Evolutionary conservation across 176 grass and related monocot species (phyloP), one percentile per base, ranked within the genome.

Genomic region (Eleusine coracana): DNA sequence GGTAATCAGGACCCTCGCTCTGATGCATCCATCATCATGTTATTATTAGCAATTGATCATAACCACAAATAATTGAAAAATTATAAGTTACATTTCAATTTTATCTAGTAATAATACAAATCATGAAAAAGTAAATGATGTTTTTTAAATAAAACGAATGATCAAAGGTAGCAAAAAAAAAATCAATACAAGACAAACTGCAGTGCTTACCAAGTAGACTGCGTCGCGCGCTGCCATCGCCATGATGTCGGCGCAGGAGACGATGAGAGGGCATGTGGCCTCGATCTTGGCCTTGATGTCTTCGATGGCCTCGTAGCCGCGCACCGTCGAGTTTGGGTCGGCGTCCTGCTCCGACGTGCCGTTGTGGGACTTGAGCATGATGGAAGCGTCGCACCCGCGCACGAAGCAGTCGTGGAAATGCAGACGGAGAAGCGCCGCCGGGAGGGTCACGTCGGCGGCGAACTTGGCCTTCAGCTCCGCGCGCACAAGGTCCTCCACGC

Each of bases 391-490:
- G 68, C 89, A 92, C 11, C 87, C 87, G 44, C 72, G 64, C 46
- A 85, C 89, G 76, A 92, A 90, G 84, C 89, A 92, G 78, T 92
- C 89, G 62, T 92, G 89, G 85, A 94, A 94, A 50, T 95, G 92
- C 7, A 95, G 84, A 0, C 89, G 87, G 44, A 95, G 71, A 7
- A 95, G 75, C 0, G 77, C 51, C 16, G 81, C 50, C 4, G 83
- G 80, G 8, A 95, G 79, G 7, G 87, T 92, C 55, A 76, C 6
- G 73, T 90, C 87, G 45, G n/a, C 59, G 48, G 40, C 5, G 66
- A 92, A 71, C 29, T 49, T 68, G 2, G 16, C 28, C 1, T 61
- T 63, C 18, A 92, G 80, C 51, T 85, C 85, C 0, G 18, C 5
- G 0, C 78, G 74, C 28, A 95, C 92, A 12, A 92, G 10, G 0